A percentile compares a stretch with the other conserved stretches of the same genome.
Evolutionary conservation across 805 yeast species (phyloP).

Genomic region (Naumovozyma dairenensis): DNA sequence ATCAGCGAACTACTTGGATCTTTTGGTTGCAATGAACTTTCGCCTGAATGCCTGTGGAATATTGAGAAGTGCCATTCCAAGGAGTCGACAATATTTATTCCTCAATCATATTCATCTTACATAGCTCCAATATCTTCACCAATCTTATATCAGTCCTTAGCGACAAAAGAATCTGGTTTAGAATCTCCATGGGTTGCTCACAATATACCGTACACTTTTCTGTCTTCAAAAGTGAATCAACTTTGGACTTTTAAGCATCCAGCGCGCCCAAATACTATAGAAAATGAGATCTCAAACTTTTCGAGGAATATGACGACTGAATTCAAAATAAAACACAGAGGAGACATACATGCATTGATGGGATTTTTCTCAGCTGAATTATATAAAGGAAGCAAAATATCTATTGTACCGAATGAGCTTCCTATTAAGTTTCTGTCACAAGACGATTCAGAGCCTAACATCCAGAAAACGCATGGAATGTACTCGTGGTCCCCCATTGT

Average conservation of each 20-base stretch:
- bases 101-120: constrained; percentile 46
- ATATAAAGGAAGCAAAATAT: constrained; percentile 42
- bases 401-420: constrained; percentile 22
- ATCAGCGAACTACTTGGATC: constrained; percentile 82
- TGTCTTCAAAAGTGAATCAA: constrained; percentile 39
- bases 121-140: constrained; percentile 64
- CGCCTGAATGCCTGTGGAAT: constrained; percentile 67
- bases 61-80: constrained; percentile 33
- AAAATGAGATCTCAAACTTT: constrained; percentile 6
- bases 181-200: constrained; percentile 41
- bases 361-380: constrained; percentile 69
- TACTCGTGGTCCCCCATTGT: constrained; percentile 62
- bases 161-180: constrained; percentile 17
- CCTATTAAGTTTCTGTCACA: constrained; percentile 3
- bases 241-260: constrained; percentile 60
- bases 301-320: constrained; percentile 25
- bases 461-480: constrained; percentile 33
- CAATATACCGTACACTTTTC: constrained; percentile 32
- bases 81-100: constrained; percentile 47
- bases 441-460: background rate
- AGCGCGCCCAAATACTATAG: constrained; percentile 18
- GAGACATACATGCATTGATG: constrained; percentile 59
- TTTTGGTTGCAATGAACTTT: constrained; percentile 83
- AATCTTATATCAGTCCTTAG: constrained; percentile 33
- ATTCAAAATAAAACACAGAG: constrained; percentile 38